Conservation (phyloP, 306 rosid genomes). For the Geum urbanum region DNA sequence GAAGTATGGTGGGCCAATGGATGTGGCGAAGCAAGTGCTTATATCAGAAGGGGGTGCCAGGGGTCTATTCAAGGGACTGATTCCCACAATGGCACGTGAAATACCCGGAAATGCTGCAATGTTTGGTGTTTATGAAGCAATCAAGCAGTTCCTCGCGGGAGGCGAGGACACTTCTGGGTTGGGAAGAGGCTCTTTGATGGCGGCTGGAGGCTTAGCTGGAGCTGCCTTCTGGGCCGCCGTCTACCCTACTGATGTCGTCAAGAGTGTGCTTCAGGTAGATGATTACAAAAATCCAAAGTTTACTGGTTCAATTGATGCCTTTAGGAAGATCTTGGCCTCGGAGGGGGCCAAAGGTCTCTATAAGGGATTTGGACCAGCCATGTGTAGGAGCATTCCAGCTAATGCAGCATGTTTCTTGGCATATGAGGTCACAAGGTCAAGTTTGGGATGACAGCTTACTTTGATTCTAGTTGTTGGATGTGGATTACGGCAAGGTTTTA, state of each 20-base stretch:
- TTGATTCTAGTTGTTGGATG: conserved; percentile 7
- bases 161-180: conserved; percentile 69
- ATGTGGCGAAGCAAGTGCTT: conserved; percentile 81
- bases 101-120: conserved; percentile 91
- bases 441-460: conserved; percentile 47
- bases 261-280: conserved; percentile 89
- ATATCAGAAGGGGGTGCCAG: conserved; percentile 74
- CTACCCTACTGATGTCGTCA: conserved; percentile 87
- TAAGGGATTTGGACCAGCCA: conserved; percentile 96
- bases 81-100: conserved; percentile 89
- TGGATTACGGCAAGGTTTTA: not conserved
- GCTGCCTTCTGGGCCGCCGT: conserved; percentile 67
- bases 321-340: conserved; percentile 55
- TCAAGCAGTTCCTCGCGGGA: conserved; percentile 70
- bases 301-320: conserved; percentile 75
- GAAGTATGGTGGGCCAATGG: conserved; percentile 92
- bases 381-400: conserved; percentile 83
- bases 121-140: conserved; percentile 86
- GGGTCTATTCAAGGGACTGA: conserved; percentile 88
- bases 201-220: conserved; percentile 96
- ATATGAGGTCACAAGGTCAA: conserved; percentile 81
- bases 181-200: conserved; percentile 75
- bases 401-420: conserved; percentile 99
- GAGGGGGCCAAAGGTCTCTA: conserved; percentile 84
- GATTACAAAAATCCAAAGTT: conserved; percentile 80